These are phyloP conservation scores for Microcos paniculata DNA, from an alignment of 345 rosid genomes.

Conservation along the genomic window DNA sequence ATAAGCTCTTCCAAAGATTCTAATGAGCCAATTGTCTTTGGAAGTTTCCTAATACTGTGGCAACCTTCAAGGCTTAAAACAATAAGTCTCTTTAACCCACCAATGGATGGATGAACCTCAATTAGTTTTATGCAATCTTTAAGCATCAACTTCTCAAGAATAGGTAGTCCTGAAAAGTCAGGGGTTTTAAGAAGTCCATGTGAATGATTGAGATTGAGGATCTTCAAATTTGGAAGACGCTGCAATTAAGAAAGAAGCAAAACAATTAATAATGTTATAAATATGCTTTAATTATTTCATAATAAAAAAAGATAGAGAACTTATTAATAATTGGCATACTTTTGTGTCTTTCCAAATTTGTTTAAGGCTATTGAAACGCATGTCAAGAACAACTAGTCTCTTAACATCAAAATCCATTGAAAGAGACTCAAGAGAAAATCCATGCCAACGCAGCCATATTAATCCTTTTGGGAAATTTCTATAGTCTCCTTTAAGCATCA, in stretches of 20 bases:
- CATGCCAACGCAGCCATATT: slow-evolving; percentile 22
- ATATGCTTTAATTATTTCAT: no score
- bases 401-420: background rate
- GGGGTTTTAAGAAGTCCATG: no score
- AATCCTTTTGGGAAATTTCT: slow-evolving; percentile 1
- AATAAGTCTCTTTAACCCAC: slow-evolving; percentile 11
- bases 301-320: no score
- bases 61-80: slow-evolving; percentile 19
- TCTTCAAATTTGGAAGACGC: slow-evolving; percentile 15
- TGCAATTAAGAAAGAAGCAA: background rate
- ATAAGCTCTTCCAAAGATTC: slow-evolving; percentile 23
- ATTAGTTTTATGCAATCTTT: slow-evolving; percentile 21
- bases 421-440: background rate
- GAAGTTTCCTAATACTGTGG: slow-evolving; percentile 18
- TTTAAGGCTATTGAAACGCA: background rate
- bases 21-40: background rate
- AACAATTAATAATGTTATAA: no score
- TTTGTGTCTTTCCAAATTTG: background rate
- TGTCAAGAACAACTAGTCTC: background rate
- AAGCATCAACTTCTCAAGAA: slow-evolving; percentile 30
- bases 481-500: slow-evolving; percentile 3
- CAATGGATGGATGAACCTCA: slow-evolving; percentile 12
- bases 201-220: no score
- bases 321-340: background rate
- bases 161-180: slow-evolving; percentile 8